A percentile compares a stretch with the other conserved stretches of the same genome.
phyloP scores from a whole-genome alignment of 768 basidiomycete species.

The Rhodocollybia butyracea region DNA sequence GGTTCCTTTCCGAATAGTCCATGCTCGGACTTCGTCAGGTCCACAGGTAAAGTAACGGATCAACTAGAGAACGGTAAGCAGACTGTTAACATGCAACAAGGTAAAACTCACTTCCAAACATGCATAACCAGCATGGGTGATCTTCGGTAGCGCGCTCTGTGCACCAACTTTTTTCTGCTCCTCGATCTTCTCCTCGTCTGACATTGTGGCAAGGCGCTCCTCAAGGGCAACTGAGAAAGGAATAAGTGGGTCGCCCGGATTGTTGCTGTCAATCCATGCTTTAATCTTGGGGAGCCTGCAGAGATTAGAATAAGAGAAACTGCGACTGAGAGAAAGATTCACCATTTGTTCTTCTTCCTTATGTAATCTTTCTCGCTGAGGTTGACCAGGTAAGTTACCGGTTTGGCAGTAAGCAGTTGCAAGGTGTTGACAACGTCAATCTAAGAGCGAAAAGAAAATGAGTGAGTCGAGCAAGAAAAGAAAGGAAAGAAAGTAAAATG shows the following conservation, averaged over 20 bases:
- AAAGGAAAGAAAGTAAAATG: background rate
- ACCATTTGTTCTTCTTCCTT: slow-evolving; percentile 99
- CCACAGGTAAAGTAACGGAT: slow-evolving; percentile 98
- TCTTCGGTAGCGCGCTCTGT: slow-evolving; percentile 78
- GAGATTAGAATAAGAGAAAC: background rate
- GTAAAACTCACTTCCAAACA: slow-evolving; percentile 66
- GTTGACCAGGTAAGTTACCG: slow-evolving; percentile 97
- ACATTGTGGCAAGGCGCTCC: slow-evolving; percentile 71
- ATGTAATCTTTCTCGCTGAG: slow-evolving; percentile 91
- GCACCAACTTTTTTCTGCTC: slow-evolving; percentile 78
- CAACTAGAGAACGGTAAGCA: slow-evolving; percentile 44
- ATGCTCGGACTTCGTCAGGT: slow-evolving; percentile 94
- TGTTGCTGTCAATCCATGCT: slow-evolving; percentile 95
- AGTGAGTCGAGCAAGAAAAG: slow-evolving; percentile 4
- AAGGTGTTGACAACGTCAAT: slow-evolving; percentile 89
- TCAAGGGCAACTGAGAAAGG: slow-evolving; percentile 97
- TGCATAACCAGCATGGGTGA: slow-evolving; percentile 91
- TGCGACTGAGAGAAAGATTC: background rate
- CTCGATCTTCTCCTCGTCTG: slow-evolving; percentile 68
- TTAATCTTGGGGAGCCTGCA: slow-evolving; percentile 92
- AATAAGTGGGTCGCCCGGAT: slow-evolving; percentile 92
- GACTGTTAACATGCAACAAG: background rate
- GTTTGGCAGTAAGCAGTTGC: slow-evolving; percentile 91
- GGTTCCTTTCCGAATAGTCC: slow-evolving; percentile 92
- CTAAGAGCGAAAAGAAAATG: slow-evolving; percentile 36